Base-by-base conservation (phyloP, 2,329 filamentous ascomycete species). In the Colletotrichum brevisporum region DNA sequence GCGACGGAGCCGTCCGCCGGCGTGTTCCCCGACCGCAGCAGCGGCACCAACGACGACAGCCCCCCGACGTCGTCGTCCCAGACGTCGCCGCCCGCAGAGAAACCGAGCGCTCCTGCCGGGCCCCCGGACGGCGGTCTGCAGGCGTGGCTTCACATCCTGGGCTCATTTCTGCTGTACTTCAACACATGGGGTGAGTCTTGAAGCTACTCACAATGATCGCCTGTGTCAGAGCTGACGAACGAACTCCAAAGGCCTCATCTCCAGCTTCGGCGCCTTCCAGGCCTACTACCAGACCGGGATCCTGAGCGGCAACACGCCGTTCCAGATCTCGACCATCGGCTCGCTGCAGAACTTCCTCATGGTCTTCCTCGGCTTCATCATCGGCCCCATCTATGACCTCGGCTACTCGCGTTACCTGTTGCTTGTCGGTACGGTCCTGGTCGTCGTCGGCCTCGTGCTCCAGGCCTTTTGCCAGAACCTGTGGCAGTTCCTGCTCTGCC, bases 181-280 rank as follows among this genome's bases (percentile, higher is more conserved):
- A 85, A 83, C 56, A 84, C 83, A 48, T 64, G 69, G 70, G 65
- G 65, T 63, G 39, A 36, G 65, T 57, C 26, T 59, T 26, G 47
- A 5, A 12, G n/a, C 18, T 24, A 0, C 12, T 45, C 24, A 10
- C 15, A 5, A 59, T 8, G 8, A 6, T 39, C 2, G 6, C 9
- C 8, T 2, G 21, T 2, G 21, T 24, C 21, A 24, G 10, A 31
- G 39, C 59, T 62, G 24, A 62, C 59, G 1, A 16, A 0, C n/a
- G 6, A 15, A 48, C 16, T 2, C 8, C 50, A 1, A 4, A 87
- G 77, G 78, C 6, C 73, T 79, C 9, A 70, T 78, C n/a, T 77
- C 75, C 60, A 73, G 83, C 18, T 88, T 87, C 66, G 86, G 86
- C 6, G 82, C 85, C 5, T 89, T 87, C 70, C 85, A 88, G 70